Percentiles rank a stretch among this genome's conserved stretches.
Evolutionary conservation across 352 stramenopile genomes (phyloP).

Genomic region (Globisporangium acanthophoron): DNA sequence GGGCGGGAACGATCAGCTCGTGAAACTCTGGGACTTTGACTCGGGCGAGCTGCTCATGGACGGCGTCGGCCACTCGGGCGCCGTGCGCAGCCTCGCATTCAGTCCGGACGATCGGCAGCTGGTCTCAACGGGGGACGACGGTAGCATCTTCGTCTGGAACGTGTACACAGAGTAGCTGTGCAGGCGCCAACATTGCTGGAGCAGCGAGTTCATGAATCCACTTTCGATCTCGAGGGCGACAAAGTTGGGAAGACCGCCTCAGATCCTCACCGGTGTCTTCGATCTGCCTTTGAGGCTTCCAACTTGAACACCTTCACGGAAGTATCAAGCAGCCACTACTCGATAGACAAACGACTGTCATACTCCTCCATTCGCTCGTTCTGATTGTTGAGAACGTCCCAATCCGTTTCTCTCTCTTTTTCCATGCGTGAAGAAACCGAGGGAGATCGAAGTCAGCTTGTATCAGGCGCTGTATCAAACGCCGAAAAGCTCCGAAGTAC

Average conservation of each 20-base stretch:
- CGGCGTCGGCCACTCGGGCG: constrained; percentile 71
- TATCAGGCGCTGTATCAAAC: too few species aligned
- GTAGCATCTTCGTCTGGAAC: constrained; percentile 92
- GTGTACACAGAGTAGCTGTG: constrained; percentile 48
- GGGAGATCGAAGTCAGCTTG: too few species aligned
- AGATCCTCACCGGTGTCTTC: background rate
- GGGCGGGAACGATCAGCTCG: constrained; percentile 77
- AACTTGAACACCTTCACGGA: background rate
- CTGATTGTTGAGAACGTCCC: too few species aligned
- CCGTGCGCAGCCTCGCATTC: constrained; percentile 74
- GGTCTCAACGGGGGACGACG: constrained; percentile 87
- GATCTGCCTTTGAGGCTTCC: background rate
- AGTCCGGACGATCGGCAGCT: constrained; percentile 90
- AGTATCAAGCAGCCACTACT: too few species aligned
- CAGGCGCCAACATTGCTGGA: too few species aligned
- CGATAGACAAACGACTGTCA: too few species aligned
- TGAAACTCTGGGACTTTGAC: constrained; percentile 86
- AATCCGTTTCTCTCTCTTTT: too few species aligned
- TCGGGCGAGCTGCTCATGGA: constrained; percentile 60
- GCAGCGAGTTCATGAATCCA: too few species aligned
- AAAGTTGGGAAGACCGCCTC: background rate
- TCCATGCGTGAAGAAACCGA: too few species aligned
- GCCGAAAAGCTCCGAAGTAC: too few species aligned
- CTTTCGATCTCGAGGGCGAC: too few species aligned
- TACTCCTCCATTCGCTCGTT: too few species aligned